Percentiles rank a stretch among this genome's conserved stretches.
Evolutionary conservation across 345 rosid species (phyloP).

Genomic region (Iberis pinnata): DNA sequence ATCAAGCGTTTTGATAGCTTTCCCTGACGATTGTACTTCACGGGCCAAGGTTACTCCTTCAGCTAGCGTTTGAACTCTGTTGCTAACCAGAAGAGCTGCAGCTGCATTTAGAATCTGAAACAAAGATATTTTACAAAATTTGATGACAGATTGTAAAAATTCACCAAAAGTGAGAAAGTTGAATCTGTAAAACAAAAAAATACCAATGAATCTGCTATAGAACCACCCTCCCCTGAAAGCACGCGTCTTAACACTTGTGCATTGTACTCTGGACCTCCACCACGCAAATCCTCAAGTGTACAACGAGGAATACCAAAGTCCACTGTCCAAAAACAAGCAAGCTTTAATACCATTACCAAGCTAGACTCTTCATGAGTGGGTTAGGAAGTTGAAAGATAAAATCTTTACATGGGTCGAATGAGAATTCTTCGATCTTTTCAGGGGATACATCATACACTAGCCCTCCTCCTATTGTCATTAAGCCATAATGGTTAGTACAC

Average conservation of each 20-base stretch:
- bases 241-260: constrained; percentile 58
- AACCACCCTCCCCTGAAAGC: constrained; percentile 67
- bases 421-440: constrained; percentile 56
- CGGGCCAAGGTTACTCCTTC: constrained; percentile 76
- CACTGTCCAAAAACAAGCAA: constrained; percentile 41
- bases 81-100: constrained; percentile 72
- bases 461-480: constrained; percentile 56
- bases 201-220: constrained; percentile 82
- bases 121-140: not conserved
- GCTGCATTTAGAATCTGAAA: constrained; percentile 86
- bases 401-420: constrained; percentile 79
- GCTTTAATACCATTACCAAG: no score
- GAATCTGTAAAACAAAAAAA: constrained; percentile 15
- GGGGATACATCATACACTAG: constrained; percentile 59
- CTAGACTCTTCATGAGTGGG: not conserved
- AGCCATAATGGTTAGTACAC: constrained; percentile 2
- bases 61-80: constrained; percentile 44
- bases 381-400: constrained; percentile 1
- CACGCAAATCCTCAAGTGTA: constrained; percentile 60
- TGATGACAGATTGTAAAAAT: constrained; percentile 1
- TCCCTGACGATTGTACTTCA: constrained; percentile 68
- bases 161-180: not conserved
- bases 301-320: constrained; percentile 90
- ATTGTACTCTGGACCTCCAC: constrained; percentile 74
- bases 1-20: constrained; percentile 60